Evolutionary conservation across 176 grass and related monocot species (phyloP).

Genomic region (Guadua angustifolia): DNA sequence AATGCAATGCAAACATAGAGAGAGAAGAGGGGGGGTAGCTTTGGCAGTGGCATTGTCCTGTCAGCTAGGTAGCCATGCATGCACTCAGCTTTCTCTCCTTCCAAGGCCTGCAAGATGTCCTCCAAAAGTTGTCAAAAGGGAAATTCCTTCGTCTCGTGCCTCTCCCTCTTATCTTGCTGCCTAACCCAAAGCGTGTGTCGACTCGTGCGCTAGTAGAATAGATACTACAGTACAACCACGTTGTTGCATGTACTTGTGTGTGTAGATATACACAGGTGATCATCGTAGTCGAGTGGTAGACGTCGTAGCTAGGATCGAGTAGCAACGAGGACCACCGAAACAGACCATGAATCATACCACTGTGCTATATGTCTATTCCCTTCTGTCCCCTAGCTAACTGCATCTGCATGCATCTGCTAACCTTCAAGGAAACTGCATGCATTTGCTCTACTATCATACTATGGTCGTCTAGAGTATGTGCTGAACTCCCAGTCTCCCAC

Average conservation of each 20-base stretch:
- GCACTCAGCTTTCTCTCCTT: conserved; percentile 54
- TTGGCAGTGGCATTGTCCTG: conserved; percentile 30
- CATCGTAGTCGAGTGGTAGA: not conserved
- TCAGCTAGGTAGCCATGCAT: conserved; percentile 36
- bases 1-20: not conserved
- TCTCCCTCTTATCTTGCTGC: conserved; percentile 23
- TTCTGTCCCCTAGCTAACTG: not conserved
- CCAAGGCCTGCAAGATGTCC: conserved; percentile 47
- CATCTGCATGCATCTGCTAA: not conserved
- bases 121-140: conserved; percentile 48
- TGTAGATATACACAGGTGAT: not conserved
- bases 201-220: not conserved
- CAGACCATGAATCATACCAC: not conserved
- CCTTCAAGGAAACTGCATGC: not conserved
- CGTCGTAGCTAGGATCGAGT: not conserved
- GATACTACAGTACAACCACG: not conserved
- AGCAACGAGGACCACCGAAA: conserved; percentile 6
- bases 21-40: not conserved
- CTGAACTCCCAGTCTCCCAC: not conserved
- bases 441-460: not conserved
- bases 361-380: conserved; percentile 38
- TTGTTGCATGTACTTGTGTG: not conserved
- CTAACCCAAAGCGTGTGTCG: not conserved
- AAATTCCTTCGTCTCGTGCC: conserved; percentile 49
- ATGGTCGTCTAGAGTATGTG: not conserved